Evolutionary conservation across 2,329 filamentous ascomycete genomes (phyloP), one percentile per base, ranked within the genome.

Genomic region (Lecanicillium sp.): DNA sequence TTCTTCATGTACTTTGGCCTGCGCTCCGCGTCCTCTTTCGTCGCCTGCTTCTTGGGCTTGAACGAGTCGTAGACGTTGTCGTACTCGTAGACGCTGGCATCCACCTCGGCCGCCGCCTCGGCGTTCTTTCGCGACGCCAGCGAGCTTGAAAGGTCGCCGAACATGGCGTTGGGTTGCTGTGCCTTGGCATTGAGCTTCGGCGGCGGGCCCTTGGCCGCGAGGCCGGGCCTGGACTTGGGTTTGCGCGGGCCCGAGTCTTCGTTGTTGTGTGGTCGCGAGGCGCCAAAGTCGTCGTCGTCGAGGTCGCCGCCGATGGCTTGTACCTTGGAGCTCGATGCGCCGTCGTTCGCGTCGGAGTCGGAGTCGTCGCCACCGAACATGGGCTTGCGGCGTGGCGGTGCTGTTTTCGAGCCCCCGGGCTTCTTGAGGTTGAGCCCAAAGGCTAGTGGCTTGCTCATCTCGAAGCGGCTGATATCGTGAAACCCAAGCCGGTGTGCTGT

Each of bases 31-130:
- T 72, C 71, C 39, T 71, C 70, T 6, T 73, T 74, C 4, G 70
- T 71, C 50, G 76, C 75, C 55, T 79, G 77, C 52, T 82, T 79
- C 51, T 81, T 75, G 14, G 80, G 78, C 55, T 87, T 84, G 33
- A 91, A 72, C 1, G 84, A 85, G 57, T 91, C 87, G 67, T 89
- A 90, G 19, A 88, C 86, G 2, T 77, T 78, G 62, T 94, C 88
- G 68, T 93, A 94, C 67, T 93, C 87, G 71, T 90, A 93, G 56
- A 93, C 83, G 41, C 80, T 83, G 2, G 86, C 71, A 58, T 93
- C 87, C 8, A 85, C 61, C 51, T 79, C 74, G 52, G 81, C 73
- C 2, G 86, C 86, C 14, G 79, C 78, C 53, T 82, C 73, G 30
- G 79, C 77, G 56, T 85, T 75, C 56, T 78, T 81, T 45, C 79